Conservation (phyloP, 2,329 filamentous ascomycete genomes). For the Rhinocladiella mackenziei region DNA sequence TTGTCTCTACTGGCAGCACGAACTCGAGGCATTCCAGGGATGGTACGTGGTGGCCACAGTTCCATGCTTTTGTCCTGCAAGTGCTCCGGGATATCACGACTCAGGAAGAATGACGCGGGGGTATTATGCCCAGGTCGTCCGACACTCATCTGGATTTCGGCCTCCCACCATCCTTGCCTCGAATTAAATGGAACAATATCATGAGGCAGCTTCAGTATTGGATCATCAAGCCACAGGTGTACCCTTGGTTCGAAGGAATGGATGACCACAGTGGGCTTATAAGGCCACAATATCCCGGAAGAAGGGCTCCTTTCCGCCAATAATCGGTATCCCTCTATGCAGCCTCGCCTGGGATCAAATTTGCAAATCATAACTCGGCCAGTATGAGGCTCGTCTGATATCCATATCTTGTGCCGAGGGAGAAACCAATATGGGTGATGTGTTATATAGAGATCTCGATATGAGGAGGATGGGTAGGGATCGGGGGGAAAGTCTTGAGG, state of each 20-base stretch:
- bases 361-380: slow-evolving; percentile 73
- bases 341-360: slow-evolving; percentile 67
- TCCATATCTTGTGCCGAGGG: slow-evolving; percentile 76
- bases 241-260: slow-evolving; percentile 68
- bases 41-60: slow-evolving; percentile 71
- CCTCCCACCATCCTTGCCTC: slow-evolving; percentile 30
- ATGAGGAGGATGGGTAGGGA: slow-evolving; percentile 57
- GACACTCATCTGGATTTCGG: slow-evolving; percentile 47
- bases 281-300: slow-evolving; percentile 60
- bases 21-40: slow-evolving; percentile 61
- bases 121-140: slow-evolving; percentile 26
- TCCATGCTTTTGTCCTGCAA: slow-evolving; percentile 40
- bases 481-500: slow-evolving; percentile 48
- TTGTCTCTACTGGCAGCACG: slow-evolving; percentile 47
- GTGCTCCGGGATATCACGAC: slow-evolving; percentile 47
- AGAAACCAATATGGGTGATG: slow-evolving; percentile 85
- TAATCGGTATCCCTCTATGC: slow-evolving; percentile 76
- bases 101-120: slow-evolving; percentile 59
- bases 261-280: slow-evolving; percentile 63
- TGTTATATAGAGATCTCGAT: slow-evolving; percentile 65
- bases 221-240: slow-evolving; percentile 68
- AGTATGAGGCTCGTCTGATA: slow-evolving; percentile 67
- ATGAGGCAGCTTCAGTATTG: slow-evolving; percentile 58
- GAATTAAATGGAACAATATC: slow-evolving; percentile 20
- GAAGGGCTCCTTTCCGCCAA: slow-evolving; percentile 59